Evolutionary conservation across 345 rosid genomes (phyloP).

Genomic region (Capsella bursapastoris): DNA sequence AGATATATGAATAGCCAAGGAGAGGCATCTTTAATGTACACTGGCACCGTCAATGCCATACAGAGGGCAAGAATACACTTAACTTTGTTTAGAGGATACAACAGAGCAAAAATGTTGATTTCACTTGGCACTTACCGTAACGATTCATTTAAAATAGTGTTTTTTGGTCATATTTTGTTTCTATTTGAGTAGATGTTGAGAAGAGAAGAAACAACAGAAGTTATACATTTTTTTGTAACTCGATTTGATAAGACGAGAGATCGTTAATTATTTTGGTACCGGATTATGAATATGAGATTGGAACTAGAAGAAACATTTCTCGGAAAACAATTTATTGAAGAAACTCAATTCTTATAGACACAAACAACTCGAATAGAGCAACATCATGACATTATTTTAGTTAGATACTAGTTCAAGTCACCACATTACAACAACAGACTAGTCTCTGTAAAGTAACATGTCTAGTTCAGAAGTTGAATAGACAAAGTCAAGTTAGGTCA

Average conservation of each 20-base stretch:
- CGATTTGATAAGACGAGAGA: background rate
- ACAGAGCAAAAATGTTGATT: slow-evolving; percentile 16
- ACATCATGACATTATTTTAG: slow-evolving; percentile 26
- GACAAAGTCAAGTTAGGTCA: slow-evolving; percentile 31
- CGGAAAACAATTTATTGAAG: slow-evolving; percentile 11
- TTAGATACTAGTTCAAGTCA: slow-evolving; percentile 11
- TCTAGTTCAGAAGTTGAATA: slow-evolving; percentile 32
- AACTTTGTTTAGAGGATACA: slow-evolving; percentile 31
- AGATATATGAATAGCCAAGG: slow-evolving; percentile 55
- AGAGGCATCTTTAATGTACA: slow-evolving; percentile 7
- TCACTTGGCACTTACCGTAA: slow-evolving; percentile 4
- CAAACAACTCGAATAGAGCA: slow-evolving; percentile 12
- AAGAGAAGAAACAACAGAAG: slow-evolving; percentile 6
- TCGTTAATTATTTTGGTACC: background rate
- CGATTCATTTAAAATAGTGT: background rate
- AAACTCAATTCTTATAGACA: slow-evolving; percentile 6
- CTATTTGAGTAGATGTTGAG: slow-evolving; percentile 24
- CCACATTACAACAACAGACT: slow-evolving; percentile 30
- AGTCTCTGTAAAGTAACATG: slow-evolving; percentile 13
- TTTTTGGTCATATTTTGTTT: slow-evolving; percentile 14
- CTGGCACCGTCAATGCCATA: slow-evolving; percentile 21
- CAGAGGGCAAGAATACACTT: slow-evolving; percentile 31
- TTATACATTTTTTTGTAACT: slow-evolving; percentile 4
- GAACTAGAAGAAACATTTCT: background rate
- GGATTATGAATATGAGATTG: background rate